phyloP scores from a whole-genome alignment of 352 stramenopile species.

The Globisporangium lucens region DNA sequence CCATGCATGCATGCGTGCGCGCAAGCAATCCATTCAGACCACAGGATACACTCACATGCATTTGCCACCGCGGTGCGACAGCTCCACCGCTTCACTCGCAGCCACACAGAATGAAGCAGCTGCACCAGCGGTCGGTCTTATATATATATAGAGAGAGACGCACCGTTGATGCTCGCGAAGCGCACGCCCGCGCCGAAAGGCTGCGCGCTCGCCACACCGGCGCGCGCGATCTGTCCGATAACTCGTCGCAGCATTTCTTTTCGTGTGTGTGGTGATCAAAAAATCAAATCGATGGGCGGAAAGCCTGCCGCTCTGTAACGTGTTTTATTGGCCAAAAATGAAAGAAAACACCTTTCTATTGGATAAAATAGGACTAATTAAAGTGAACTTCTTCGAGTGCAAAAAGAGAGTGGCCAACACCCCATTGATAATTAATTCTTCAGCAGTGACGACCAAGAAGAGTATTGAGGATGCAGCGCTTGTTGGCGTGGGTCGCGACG shows the following conservation, averaged over 20 bases:
- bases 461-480: constrained; percentile 13
- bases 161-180: constrained; percentile 73
- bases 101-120: not conserved
- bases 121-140: not conserved
- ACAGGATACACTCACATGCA: not conserved
- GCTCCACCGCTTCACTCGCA: not conserved
- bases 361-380: too few relatives aligned
- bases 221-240: constrained; percentile 32
- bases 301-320: not conserved
- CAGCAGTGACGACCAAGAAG: not conserved
- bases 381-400: not conserved
- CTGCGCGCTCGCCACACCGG: constrained; percentile 11
- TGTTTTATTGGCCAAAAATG: not conserved
- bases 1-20: not conserved
- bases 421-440: not conserved
- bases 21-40: not conserved
- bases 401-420: not conserved
- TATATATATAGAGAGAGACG: not conserved
- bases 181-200: constrained; percentile 35
- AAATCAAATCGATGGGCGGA: constrained; percentile 2
- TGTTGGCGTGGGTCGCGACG: constrained; percentile 12
- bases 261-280: constrained; percentile 9
- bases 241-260: constrained; percentile 39
- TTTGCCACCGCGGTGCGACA: not conserved
- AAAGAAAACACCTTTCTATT: not conserved